phyloP scores from a whole-genome alignment of 1,284 basidiomycete species.

The Pterulicium gracile region DNA sequence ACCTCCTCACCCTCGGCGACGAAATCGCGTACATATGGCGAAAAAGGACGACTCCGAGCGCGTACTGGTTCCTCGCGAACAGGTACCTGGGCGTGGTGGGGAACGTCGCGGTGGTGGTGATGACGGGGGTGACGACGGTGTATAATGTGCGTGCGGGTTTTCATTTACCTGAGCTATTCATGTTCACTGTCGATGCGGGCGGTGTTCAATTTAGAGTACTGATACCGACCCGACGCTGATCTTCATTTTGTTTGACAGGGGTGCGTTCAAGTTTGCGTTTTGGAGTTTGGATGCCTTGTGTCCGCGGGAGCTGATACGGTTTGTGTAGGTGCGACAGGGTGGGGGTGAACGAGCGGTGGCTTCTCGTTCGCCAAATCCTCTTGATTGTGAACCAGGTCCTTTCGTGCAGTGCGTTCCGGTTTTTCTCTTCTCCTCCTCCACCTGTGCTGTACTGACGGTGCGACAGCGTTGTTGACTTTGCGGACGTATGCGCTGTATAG shows the following conservation, averaged over 20 bases:
- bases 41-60: conserved; percentile 22
- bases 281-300: background rate
- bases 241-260: background rate
- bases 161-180: conserved; percentile 15
- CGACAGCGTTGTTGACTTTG: background rate
- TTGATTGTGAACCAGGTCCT: background rate
- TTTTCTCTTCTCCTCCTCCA: no score
- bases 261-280: background rate
- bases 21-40: conserved; percentile 32
- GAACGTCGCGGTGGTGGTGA: conserved; percentile 21
- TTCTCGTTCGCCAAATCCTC: background rate
- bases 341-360: conserved; percentile 8
- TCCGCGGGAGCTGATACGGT: no score
- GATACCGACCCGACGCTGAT: no score
- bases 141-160: no score
- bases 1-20: conserved; percentile 14
- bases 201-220: no score
- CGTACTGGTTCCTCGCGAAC: conserved; percentile 30
- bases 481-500: conserved; percentile 2
- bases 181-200: no score
- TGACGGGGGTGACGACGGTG: no score
- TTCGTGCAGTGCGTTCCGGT: background rate
- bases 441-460: no score
- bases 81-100: conserved; percentile 30
- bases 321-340: background rate